Evolutionary conservation across 345 rosid genomes (phyloP), one percentile per base, ranked within the genome.

Genomic region (Viola odorata): DNA sequence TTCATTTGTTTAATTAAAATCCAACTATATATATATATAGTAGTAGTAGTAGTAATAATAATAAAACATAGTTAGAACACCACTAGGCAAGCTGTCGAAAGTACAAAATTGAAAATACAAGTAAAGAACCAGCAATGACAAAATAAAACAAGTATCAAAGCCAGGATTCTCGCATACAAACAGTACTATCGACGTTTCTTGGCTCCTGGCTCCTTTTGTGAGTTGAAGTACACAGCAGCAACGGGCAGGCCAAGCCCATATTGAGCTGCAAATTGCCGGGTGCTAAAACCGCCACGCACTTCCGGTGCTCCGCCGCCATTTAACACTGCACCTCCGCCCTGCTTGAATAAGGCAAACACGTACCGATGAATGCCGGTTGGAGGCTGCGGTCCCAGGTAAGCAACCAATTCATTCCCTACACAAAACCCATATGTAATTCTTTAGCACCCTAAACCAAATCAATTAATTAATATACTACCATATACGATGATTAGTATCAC

Each of bases 321-420:
- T 71, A 5, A 14, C 45, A 66, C 7, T 7, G 16, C 54, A 11
- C 77, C 70, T 12, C 55, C n/a, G n/a, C n/a, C 55, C 62, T 79
- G 82, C 71, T 73, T 69, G 50, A 79, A 79, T 3, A 79, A 61
- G 3, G 60, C 77, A 15, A 79, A 66, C 16, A 73, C 75, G 13
- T 79, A 79, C 14, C 82, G 68, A 64, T 75, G 82, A 57, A 72
- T 79, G 9, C 80, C 82, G 36, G 67, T 66, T 0, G 75, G 71
- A 0, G 82, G 80, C 55, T 37, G 75, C 4, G 83, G 83, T 23
- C 78, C 78, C 78, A 72, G 67, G 73, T 75, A 73, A 3, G 67
- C 15, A 47, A 75, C 77, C 71, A 79, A 36, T 59, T 75, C 71
- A 32, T 69, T 48, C 17, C 82, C 82, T 78, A 41, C 13, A 61